Evolutionary conservation across 306 rosid genomes (phyloP), one percentile per base, ranked within the genome.

Genomic region (Clitoria ternatea): DNA sequence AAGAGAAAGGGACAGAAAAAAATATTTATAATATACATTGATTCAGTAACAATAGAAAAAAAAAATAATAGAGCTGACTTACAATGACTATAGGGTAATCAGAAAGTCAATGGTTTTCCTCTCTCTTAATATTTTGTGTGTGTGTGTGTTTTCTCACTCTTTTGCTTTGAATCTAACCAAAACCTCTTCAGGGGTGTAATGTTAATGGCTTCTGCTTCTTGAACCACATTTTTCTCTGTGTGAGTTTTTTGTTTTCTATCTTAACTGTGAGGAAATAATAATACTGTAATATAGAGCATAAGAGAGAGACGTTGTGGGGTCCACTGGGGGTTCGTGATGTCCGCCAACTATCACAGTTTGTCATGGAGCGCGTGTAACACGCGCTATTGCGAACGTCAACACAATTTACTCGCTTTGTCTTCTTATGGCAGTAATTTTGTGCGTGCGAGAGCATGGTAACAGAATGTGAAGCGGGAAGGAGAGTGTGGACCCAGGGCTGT

Each of bases 1-100:
- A 82, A 74, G 74, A 81, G 83, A 87, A 79, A 86, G 26, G 32
- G 87, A 89, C 88, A 72, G 14, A 66, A 48, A 78, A 66, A 14
- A 47, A n/a, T 0, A 29, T 3, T 9, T 39, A 48, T 19, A 37
- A 14, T n/a, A n/a, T 30, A 13, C 4, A 2, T 8, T 18, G 40
- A 50, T 54, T 65, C 3, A 24, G 4, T 19, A 39, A 30, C 18
- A 48, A 24, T 48, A 17, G 37, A 59, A 27, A 43, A 67, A 42
- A 68, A 24, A 66, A 75, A 56, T 64, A 14, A 42, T 55, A 35
- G 79, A 79, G 81, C 83, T 82, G 86, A 82, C 81, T 81, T 49
- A 56, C 77, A 3, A 57, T 54, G 89, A 73, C 67, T 71, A 15
- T 10, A 75, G 59, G 62, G 61, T 37, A 75, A 63, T 48, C 33